These are phyloP conservation scores for Hortaea werneckii DNA, from an alignment of 2,329 filamentous ascomycete species.

Conservation along the genomic window DNA sequence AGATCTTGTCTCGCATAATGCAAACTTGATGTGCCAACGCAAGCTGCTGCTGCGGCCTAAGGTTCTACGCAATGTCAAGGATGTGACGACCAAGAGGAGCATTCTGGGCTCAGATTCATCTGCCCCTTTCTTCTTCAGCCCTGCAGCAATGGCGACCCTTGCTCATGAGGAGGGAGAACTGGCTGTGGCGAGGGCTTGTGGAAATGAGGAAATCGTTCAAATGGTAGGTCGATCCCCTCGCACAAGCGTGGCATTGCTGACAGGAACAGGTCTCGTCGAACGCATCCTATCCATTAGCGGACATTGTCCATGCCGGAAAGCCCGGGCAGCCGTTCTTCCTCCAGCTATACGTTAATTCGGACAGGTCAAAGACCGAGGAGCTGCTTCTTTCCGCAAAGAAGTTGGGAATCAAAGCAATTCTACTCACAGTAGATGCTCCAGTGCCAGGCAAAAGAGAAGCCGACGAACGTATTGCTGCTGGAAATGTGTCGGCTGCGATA, in stretches of 20 bases:
- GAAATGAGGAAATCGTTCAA: slow-evolving; percentile 14
- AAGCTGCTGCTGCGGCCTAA: slow-evolving; percentile 16
- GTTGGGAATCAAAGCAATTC: slow-evolving; percentile 43
- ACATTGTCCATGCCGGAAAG: slow-evolving; percentile 16
- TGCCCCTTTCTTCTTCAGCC: slow-evolving; percentile 28
- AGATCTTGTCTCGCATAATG: slow-evolving; percentile 14
- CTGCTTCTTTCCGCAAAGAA: slow-evolving; percentile 38
- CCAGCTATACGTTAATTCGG: slow-evolving; percentile 53
- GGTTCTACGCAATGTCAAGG: slow-evolving; percentile 14
- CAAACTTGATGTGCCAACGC: slow-evolving; percentile 12
- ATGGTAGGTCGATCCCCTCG: not conserved
- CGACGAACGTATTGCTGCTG: slow-evolving; percentile 28
- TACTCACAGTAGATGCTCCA: slow-evolving; percentile 51
- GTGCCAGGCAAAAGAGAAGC: slow-evolving; percentile 46
- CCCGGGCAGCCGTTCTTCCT: slow-evolving; percentile 39
- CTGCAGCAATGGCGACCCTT: slow-evolving; percentile 24
- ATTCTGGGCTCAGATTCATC: slow-evolving; percentile 13
- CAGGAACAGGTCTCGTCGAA: slow-evolving; percentile 18
- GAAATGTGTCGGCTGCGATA: slow-evolving; percentile 16
- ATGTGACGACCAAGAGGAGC: slow-evolving; percentile 12
- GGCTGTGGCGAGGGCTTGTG: slow-evolving; percentile 19
- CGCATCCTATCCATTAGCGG: slow-evolving; percentile 20
- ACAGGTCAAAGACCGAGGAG: slow-evolving; percentile 41
- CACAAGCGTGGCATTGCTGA: not conserved
- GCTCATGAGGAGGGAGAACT: slow-evolving; percentile 25